These are phyloP conservation scores for Fusarium marasasianum DNA, from an alignment of 2,329 filamentous ascomycete genomes.

Conservation along the genomic window DNA sequence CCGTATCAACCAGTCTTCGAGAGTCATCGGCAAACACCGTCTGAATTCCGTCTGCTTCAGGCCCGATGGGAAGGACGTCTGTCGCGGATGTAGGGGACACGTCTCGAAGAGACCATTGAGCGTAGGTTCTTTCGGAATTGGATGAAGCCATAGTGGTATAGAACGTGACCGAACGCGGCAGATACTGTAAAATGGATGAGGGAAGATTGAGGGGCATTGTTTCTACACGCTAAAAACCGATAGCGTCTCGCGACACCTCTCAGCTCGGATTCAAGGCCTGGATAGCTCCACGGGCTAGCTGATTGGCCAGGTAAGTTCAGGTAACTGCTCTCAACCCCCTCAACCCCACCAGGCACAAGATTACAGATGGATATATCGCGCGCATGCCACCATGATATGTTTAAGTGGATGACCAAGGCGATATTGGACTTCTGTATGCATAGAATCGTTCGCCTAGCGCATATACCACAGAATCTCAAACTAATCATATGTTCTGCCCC, in stretches of 20 bases:
- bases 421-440: too few relatives aligned
- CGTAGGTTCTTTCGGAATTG: neutral
- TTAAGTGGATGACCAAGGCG: too few relatives aligned
- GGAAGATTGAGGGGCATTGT: neutral
- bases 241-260: neutral
- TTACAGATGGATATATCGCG: accelerated
- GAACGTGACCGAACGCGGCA: accelerated
- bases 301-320: neutral
- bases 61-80: neutral
- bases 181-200: accelerated
- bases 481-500: neutral
- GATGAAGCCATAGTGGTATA: neutral
- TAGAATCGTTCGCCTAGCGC: too few relatives aligned
- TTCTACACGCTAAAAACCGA: neutral
- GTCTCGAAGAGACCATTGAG: neutral
- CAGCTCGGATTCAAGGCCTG: neutral
- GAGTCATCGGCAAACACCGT: neutral
- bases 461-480: accelerated
- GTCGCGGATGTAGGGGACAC: accelerated
- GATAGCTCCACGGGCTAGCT: accelerated
- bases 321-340: accelerated
- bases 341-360: neutral
- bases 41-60: neutral
- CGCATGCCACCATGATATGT: neutral
- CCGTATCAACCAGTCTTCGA: neutral